Evolutionary conservation across 2,329 filamentous ascomycete species (phyloP).

Genomic region (Alternaria hordeiaustralica): DNA sequence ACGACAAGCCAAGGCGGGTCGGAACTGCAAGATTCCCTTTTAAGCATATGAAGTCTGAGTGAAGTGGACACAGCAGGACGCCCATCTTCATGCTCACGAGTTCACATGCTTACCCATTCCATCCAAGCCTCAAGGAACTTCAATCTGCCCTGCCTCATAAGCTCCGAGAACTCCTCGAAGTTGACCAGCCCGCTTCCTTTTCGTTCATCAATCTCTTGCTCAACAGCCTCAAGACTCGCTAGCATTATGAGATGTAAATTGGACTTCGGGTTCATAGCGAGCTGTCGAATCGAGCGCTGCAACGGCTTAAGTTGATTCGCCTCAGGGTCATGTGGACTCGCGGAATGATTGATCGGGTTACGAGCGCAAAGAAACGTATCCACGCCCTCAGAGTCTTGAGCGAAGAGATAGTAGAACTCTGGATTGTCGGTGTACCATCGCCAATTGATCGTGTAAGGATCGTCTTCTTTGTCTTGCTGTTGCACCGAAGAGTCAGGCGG

Average conservation of each 20-base stretch:
- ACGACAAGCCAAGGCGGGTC: background rate
- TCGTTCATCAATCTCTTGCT: slow-evolving; percentile 70
- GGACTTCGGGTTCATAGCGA: slow-evolving; percentile 23
- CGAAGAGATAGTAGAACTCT: slow-evolving; percentile 16
- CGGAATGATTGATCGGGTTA: slow-evolving; percentile 8
- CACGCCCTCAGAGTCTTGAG: slow-evolving; percentile 1
- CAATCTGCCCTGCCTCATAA: slow-evolving; percentile 69
- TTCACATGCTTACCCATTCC: slow-evolving; percentile 66
- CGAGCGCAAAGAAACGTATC: background rate
- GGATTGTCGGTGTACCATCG: slow-evolving; percentile 25
- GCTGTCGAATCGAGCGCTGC: slow-evolving; percentile 26
- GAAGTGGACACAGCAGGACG: background rate
- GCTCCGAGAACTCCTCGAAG: slow-evolving; percentile 79
- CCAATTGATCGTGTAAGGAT: background rate
- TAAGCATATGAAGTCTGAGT: background rate
- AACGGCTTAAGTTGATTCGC: slow-evolving; percentile 20
- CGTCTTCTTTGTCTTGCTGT: background rate
- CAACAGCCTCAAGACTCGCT: slow-evolving; percentile 65
- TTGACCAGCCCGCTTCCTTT: slow-evolving; percentile 81
- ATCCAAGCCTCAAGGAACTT: slow-evolving; percentile 90
- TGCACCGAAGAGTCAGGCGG: background rate
- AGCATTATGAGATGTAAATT: slow-evolving; percentile 47
- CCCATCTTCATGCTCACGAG: background rate
- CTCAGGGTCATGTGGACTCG: slow-evolving; percentile 20
- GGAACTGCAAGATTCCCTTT: background rate